Evolutionary conservation across 2,329 filamentous ascomycete genomes (phyloP).

Genomic region (Lasiodiplodia gonubiensis): DNA sequence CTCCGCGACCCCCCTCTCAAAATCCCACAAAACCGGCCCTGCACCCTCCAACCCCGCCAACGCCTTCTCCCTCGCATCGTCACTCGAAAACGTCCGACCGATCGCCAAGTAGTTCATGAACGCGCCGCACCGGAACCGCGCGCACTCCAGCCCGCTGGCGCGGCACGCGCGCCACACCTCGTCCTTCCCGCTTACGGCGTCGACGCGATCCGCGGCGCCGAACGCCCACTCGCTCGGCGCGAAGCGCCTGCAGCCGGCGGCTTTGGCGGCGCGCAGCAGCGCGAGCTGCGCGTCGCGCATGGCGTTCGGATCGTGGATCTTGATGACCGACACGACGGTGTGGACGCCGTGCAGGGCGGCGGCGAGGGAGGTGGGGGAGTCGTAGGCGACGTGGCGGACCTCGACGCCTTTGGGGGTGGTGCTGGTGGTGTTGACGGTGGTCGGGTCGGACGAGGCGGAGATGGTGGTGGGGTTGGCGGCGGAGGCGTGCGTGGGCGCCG

Average conservation of each 20-base stretch:
- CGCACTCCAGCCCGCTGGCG: constrained; percentile 38
- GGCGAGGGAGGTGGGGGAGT: constrained; percentile 32
- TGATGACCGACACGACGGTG: constrained; percentile 37
- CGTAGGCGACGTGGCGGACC: constrained; percentile 40
- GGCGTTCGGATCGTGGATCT: constrained; percentile 32
- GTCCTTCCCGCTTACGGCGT: constrained; percentile 33
- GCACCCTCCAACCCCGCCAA: constrained; percentile 35
- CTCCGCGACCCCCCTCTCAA: constrained; percentile 34
- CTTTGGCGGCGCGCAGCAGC: constrained; percentile 56
- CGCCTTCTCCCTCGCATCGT: constrained; percentile 32
- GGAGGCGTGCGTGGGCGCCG: neutral
- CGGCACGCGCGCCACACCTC: constrained; percentile 38
- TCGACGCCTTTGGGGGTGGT: constrained; percentile 28
- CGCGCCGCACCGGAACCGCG: constrained; percentile 40
- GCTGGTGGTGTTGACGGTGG: neutral
- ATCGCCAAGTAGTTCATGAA: constrained; percentile 47
- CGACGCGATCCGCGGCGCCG: constrained; percentile 33
- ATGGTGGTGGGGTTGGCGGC: constrained; percentile 4
- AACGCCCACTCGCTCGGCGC: constrained; percentile 58
- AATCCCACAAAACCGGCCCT: constrained; percentile 31
- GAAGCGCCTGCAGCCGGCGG: constrained; percentile 58
- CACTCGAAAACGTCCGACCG: constrained; percentile 29
- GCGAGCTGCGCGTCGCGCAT: constrained; percentile 50
- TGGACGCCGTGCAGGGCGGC: constrained; percentile 35
- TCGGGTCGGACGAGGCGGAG: neutral